These are phyloP conservation scores for Phytophthora pseudosyringae DNA, from an alignment of 352 stramenopile species.

Conservation along the genomic window DNA sequence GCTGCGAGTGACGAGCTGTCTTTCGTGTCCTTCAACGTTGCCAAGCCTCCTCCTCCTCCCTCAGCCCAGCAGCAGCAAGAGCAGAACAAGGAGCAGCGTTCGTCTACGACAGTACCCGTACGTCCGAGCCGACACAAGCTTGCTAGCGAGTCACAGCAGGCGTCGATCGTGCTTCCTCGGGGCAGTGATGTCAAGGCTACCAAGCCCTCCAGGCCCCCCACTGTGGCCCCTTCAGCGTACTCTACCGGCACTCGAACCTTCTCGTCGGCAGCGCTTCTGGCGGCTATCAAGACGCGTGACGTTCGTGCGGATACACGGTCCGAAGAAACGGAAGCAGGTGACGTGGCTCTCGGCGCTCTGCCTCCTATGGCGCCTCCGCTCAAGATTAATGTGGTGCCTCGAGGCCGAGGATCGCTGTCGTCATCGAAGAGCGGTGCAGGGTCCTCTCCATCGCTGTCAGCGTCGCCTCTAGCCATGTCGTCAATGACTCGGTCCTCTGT, in stretches of 20 bases:
- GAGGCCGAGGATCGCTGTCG: slow-evolving; percentile 21
- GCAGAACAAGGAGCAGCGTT: not conserved
- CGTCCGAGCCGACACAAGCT: not conserved
- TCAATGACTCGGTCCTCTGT: slow-evolving; percentile 31
- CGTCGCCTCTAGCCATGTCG: slow-evolving; percentile 22
- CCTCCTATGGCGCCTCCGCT: slow-evolving; percentile 25
- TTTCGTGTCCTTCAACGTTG: slow-evolving; percentile 38
- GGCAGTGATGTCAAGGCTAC: not conserved
- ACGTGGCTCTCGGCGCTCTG: slow-evolving; percentile 31
- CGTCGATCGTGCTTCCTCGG: slow-evolving; percentile 17
- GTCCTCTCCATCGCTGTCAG: slow-evolving; percentile 16
- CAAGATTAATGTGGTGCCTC: slow-evolving; percentile 30
- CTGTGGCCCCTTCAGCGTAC: not conserved
- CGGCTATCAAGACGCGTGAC: slow-evolving; percentile 35
- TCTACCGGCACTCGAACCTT: slow-evolving; percentile 15
- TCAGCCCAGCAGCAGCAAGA: not conserved
- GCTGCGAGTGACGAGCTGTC: slow-evolving; percentile 32
- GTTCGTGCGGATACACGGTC: slow-evolving; percentile 29
- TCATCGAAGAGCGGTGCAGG: slow-evolving; percentile 8
- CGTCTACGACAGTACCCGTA: not conserved
- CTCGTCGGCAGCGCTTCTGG: slow-evolving; percentile 31
- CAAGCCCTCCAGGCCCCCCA: not conserved
- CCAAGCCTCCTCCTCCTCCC: slow-evolving; percentile 7
- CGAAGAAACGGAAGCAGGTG: slow-evolving; percentile 35
- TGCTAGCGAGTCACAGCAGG: not conserved